Conservation (phyloP, 192 early-diverging fungal species). For the Podila minutissima region DNA sequence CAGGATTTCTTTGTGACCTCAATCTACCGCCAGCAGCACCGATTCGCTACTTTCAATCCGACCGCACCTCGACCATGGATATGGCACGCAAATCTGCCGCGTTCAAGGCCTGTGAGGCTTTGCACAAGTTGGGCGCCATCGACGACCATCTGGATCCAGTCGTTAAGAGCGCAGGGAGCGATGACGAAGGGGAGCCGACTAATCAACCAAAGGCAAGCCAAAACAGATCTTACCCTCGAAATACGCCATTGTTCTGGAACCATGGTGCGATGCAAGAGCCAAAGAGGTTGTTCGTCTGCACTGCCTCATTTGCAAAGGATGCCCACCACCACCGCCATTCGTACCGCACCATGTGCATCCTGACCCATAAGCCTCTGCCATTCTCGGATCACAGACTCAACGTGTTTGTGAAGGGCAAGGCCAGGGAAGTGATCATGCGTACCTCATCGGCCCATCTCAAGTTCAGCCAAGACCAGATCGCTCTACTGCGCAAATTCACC, state of each 20-base stretch:
- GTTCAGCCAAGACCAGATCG: slow-evolving; percentile 48
- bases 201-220: slow-evolving; percentile 9
- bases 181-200: slow-evolving; percentile 4
- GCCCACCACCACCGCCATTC: slow-evolving; percentile 17
- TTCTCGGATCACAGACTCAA: slow-evolving; percentile 20
- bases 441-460: slow-evolving; percentile 12
- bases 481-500: slow-evolving; percentile 63
- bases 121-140: slow-evolving; percentile 76
- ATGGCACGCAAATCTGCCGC: slow-evolving; percentile 77
- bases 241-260: slow-evolving; percentile 54
- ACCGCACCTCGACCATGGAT: slow-evolving; percentile 62
- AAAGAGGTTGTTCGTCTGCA: slow-evolving; percentile 29
- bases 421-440: slow-evolving; percentile 21
- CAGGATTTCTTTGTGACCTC: slow-evolving; percentile 60
- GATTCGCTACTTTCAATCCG: slow-evolving; percentile 60
- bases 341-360: slow-evolving; percentile 54
- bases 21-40: slow-evolving; percentile 72
- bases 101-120: slow-evolving; percentile 73
- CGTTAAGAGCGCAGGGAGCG: slow-evolving; percentile 18
- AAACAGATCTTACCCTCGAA: slow-evolving; percentile 24
- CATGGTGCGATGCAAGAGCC: background rate
- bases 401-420: slow-evolving; percentile 43
- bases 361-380: slow-evolving; percentile 57
- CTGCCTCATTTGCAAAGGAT: slow-evolving; percentile 37
- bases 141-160: slow-evolving; percentile 78